Evolutionary conservation across 768 basidiomycete genomes (phyloP), one percentile per base, ranked within the genome.

Genomic region (Auriscalpium microsporum): DNA sequence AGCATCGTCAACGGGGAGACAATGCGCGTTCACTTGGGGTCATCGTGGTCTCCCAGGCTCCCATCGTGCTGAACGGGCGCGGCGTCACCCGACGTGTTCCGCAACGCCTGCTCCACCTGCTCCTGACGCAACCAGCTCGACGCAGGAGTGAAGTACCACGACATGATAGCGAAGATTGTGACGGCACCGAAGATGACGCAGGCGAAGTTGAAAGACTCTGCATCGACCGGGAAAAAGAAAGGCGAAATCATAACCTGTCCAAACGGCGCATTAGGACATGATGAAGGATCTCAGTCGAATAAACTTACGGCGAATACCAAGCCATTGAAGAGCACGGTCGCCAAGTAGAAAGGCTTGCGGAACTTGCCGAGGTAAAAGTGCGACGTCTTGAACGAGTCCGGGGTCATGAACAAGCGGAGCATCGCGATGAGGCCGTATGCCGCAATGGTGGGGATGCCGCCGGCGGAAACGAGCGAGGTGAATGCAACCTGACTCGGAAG

Each of bases 401-500:
- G 90, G 1, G 93, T 94, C 76, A 84, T 75, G n/a, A 80, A 80
- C 17, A 94, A 69, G 34, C 89, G 80, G 35, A 94, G 75, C 2
- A 87, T 64, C 9, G 87, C 81, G 56, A 94, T 92, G 45, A 94
- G 74, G 0, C 83, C 89, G 64, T 94, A 94, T 2, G 90, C 88
- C 0, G 91, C 90, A 56, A 93, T 91, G 2, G 88, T 93, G 1
- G 92, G 93, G 3, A 91, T 77, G 5, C 76, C 90, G 21, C 89
- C 88, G 8, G 91, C 94, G 10, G 90, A 93, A 44, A 94, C 80
- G 57, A 95, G 76, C 13, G 91, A 94, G 3, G 86, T 92, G 74
- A 95, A 96, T 3, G 94, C 93, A 38, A 94, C 94, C 63, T 87
- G 83, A 63, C 88, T 90, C 0, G 92, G 90, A 23, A 95, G 72